These are phyloP conservation scores for Amanita pallidorosea DNA, from an alignment of 768 basidiomycete genomes.

Conservation along the genomic window DNA sequence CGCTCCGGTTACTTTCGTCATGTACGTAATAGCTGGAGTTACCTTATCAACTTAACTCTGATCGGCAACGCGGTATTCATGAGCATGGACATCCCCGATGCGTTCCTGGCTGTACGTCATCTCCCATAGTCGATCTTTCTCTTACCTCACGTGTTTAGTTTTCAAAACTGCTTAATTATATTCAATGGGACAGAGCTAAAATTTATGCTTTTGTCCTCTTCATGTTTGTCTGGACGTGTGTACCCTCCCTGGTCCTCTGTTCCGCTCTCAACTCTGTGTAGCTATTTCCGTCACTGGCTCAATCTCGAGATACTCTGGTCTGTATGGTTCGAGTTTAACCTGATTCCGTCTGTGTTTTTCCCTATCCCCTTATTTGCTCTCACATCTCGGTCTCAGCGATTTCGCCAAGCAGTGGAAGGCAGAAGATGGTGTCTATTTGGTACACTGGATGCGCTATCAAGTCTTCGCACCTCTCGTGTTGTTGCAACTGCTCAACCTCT, in stretches of 20 bases:
- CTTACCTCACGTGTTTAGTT: slow-evolving; percentile 30
- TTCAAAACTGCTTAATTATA: slow-evolving; percentile 84
- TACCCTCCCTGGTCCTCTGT: slow-evolving; percentile 10
- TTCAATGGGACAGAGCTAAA: slow-evolving; percentile 57
- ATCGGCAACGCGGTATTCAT: slow-evolving; percentile 90
- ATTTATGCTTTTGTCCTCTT: slow-evolving; percentile 54
- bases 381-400: slow-evolving; percentile 26
- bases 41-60: slow-evolving; percentile 65
- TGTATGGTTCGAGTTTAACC: slow-evolving; percentile 68
- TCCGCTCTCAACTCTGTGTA: neutral
- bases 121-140: neutral
- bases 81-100: slow-evolving; percentile 96
- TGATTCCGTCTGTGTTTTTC: slow-evolving; percentile 54
- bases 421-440: slow-evolving; percentile 56
- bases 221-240: slow-evolving; percentile 73
- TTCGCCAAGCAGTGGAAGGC: slow-evolving; percentile 47
- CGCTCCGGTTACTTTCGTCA: slow-evolving; percentile 2
- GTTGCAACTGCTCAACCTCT: slow-evolving; percentile 78
- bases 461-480: slow-evolving; percentile 66
- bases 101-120: slow-evolving; percentile 66
- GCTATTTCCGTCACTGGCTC: slow-evolving; percentile 47
- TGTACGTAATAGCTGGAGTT: slow-evolving; percentile 58
- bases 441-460: slow-evolving; percentile 72
- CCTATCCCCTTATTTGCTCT: neutral
- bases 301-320: slow-evolving; percentile 84